Conservation (phyloP, 2,329 filamentous ascomycete genomes). For the Hymenoscyphus albidus region DNA sequence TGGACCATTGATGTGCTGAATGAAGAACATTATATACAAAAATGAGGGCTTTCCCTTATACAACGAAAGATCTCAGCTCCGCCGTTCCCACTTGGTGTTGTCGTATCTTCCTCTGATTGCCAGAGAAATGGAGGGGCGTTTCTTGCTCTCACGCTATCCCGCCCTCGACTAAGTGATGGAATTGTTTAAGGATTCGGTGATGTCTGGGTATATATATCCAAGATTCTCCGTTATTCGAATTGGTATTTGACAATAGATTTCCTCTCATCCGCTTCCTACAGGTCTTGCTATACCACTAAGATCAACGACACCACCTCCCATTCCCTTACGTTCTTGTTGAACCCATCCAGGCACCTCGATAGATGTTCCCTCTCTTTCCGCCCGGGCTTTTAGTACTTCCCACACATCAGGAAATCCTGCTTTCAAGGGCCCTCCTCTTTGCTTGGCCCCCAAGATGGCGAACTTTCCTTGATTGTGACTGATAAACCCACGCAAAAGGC, state of each 20-base stretch:
- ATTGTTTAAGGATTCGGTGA: neutral
- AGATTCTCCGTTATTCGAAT: neutral
- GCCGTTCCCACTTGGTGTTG: neutral
- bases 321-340: constrained; percentile 37
- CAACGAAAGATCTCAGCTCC: neutral
- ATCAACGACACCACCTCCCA: constrained; percentile 54
- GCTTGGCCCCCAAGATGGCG: constrained; percentile 75
- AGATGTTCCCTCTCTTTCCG: constrained; percentile 50
- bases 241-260: neutral
- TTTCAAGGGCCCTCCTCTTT: constrained; percentile 56
- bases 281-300: constrained; percentile 50
- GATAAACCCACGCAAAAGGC: constrained; percentile 78
- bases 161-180: no score
- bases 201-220: neutral
- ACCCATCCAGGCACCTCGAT: constrained; percentile 73
- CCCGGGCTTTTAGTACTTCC: constrained; percentile 60
- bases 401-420: constrained; percentile 76
- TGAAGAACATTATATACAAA: neutral
- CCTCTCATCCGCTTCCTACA: constrained; percentile 36
- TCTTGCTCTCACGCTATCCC: no score
- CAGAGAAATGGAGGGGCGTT: neutral
- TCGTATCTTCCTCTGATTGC: neutral
- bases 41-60: neutral
- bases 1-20: neutral
- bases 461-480: constrained; percentile 73